Evolutionary conservation across 306 rosid genomes (phyloP).

Genomic region (Quercus agrifolia): DNA sequence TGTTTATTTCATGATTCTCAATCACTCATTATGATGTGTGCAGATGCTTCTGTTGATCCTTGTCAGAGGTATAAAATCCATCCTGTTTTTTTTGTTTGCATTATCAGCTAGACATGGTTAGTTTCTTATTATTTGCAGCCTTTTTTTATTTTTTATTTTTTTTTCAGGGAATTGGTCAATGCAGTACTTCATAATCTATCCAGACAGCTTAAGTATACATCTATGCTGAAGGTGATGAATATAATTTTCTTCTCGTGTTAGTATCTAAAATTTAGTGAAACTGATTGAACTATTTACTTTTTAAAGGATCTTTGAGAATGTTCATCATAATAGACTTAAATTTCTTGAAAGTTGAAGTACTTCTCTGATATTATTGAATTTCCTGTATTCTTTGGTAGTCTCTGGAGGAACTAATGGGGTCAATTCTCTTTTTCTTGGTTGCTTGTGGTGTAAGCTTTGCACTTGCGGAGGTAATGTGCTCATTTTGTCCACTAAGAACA

Average conservation of each 20-base stretch:
- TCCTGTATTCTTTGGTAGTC: constrained; percentile 56
- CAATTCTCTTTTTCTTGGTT: constrained; percentile 87
- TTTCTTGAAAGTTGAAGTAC: not conserved
- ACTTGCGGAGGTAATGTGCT: constrained; percentile 65
- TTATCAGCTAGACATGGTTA: not conserved
- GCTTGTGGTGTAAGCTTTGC: constrained; percentile 86
- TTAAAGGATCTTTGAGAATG: not conserved
- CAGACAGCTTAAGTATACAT: constrained; percentile 57
- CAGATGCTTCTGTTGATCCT: constrained; percentile 76
- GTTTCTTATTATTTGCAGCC: constrained; percentile 15
- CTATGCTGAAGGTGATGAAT: constrained; percentile 64
- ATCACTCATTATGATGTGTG: constrained; percentile 57
- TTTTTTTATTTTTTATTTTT: not conserved
- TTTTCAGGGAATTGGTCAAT: constrained; percentile 64
- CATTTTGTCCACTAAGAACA: too few relatives aligned
- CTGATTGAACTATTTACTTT: not conserved
- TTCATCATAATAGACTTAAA: constrained; percentile 1
- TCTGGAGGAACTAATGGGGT: constrained; percentile 77
- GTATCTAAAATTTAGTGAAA: not conserved
- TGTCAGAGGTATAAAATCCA: constrained; percentile 60
- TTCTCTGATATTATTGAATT: not conserved
- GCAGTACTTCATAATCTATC: constrained; percentile 68
- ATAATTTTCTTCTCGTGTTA: constrained; percentile 6
- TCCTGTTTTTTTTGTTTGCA: constrained; percentile 9
- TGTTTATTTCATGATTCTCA: constrained; percentile 20